A percentile compares a stretch with the other conserved stretches of the same genome.
Conservation (phyloP, 208 protist genomes). For the Tritrichomonas foetus region DNA sequence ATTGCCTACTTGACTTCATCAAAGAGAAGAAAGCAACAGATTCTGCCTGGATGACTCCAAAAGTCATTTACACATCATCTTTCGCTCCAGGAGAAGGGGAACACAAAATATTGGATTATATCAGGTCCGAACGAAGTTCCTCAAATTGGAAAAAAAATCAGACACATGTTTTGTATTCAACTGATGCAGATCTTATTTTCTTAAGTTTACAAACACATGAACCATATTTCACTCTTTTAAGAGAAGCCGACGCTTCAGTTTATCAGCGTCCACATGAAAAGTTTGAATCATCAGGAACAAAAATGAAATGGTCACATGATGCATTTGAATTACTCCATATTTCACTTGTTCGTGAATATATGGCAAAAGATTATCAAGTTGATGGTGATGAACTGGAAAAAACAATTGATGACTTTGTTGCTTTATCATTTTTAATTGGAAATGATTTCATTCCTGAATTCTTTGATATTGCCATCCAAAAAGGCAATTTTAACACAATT, state of each 20-base stretch:
- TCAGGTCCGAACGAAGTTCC: constrained; percentile 73
- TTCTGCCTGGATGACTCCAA: constrained; percentile 69
- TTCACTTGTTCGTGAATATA: constrained; percentile 36
- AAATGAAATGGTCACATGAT: neutral
- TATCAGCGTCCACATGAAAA: neutral
- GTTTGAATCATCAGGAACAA: neutral
- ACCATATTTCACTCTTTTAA: constrained; percentile 86
- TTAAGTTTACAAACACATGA: constrained; percentile 86
- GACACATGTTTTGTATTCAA: constrained; percentile 90
- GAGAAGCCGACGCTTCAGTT: constrained; percentile 76
- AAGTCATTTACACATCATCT: constrained; percentile 64
- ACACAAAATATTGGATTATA: constrained; percentile 99
- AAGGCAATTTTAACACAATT: constrained; percentile 62
- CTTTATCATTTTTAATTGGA: constrained; percentile 80
- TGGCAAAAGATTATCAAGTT: neutral
- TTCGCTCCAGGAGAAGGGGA: constrained; percentile 90
- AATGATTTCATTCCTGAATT: constrained; percentile 97
- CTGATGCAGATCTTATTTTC: constrained; percentile 90
- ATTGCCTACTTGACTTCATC: neutral
- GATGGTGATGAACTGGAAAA: constrained; percentile 41
- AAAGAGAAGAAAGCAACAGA: neutral
- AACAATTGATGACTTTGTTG: constrained; percentile 57
- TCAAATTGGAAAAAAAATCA: constrained; percentile 78
- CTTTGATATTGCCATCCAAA: constrained; percentile 80
- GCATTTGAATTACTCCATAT: constrained; percentile 43